Base-by-base conservation (phyloP, 2,329 filamentous ascomycete species). In the Arthrobotrys conoides region DNA sequence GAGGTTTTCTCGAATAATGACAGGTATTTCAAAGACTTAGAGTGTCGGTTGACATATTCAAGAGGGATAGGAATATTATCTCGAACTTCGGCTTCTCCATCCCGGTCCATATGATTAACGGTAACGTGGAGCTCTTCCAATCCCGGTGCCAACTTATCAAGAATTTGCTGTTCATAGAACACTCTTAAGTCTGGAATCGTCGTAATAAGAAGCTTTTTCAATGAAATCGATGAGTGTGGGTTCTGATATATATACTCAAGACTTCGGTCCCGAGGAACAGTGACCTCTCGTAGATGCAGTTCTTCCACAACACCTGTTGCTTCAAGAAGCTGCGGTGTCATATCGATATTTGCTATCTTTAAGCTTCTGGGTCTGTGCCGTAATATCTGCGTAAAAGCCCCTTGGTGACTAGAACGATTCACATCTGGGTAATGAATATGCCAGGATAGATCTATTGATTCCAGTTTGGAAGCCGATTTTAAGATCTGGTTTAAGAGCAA, bases 91-190 rank as follows among this genome's bases (percentile, higher is more conserved):
- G 27, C 18, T 20, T 48, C 63, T 1, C 27, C 38, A 30, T 51
- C 44, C 18, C 16, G n/a, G 16, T 68, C 53, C 9, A 41, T 33
- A 24, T 75, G 49, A n/a, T 61, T 55, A 4, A 68, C 33, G 10
- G 41, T 75, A 20, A 75, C 30, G 41, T 68, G 71, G 18, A 59
- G 57, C 18, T 67, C 61, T 18, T 63, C 71, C 49, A 75, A 24
- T 4, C 71, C 71, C 10, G 71, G 71, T 14, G 12, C 18, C 9
- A 75, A 5, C 20, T 63, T 75, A 22, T 38, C 53, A 3, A 75
- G 6, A 2, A 75, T 61, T 36, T 75, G 36, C 14, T 68, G 20
- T 5, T 36, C 24, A n/a, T 44, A 75, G 18, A 68, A 75, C 0
- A n/a, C 49, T 44, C n/a, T 12, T 22, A 20, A 14, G 14, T 22